Conservation (phyloP, 2,329 filamentous ascomycete species). For the Phialemoniopsis sp. region DNA sequence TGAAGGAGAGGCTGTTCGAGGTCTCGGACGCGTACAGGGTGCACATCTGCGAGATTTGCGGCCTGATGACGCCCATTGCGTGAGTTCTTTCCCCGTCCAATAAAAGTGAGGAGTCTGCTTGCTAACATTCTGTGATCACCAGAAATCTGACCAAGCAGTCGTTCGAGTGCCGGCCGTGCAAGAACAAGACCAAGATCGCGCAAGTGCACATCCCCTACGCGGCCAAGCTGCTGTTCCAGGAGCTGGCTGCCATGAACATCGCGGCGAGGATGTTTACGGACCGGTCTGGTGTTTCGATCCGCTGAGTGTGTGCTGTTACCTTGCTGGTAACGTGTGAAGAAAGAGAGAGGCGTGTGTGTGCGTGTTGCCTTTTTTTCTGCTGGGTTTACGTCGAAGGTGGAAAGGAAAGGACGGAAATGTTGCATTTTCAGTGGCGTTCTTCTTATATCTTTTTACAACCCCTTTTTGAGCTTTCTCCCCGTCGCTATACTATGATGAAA, state of each 20-base stretch:
- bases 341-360: neutral
- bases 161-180: constrained; percentile 95
- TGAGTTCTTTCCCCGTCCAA: constrained; percentile 51
- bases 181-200: constrained; percentile 98
- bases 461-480: too few relatives aligned
- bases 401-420: constrained; percentile 2
- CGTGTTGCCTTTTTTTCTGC: neutral
- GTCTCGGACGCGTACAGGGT: constrained; percentile 97
- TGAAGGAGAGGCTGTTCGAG: constrained; percentile 96
- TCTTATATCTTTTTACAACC: neutral
- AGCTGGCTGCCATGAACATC: constrained; percentile 97
- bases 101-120: neutral
- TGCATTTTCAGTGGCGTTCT: neutral
- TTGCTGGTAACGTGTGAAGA: neutral
- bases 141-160: constrained; percentile 93
- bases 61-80: constrained; percentile 98
- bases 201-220: constrained; percentile 98
- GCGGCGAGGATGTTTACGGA: constrained; percentile 95
- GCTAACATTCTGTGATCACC: constrained; percentile 24
- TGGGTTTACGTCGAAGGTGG: neutral
- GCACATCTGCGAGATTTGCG: constrained; percentile 97
- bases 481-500: too few relatives aligned
- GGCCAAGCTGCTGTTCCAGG: constrained; percentile 96
- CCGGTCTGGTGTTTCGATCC: constrained; percentile 69
- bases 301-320: too few relatives aligned